Evolutionary conservation across 1,284 basidiomycete species (phyloP), one percentile per base, ranked within the genome.

Genomic region (Malassezia equina): DNA sequence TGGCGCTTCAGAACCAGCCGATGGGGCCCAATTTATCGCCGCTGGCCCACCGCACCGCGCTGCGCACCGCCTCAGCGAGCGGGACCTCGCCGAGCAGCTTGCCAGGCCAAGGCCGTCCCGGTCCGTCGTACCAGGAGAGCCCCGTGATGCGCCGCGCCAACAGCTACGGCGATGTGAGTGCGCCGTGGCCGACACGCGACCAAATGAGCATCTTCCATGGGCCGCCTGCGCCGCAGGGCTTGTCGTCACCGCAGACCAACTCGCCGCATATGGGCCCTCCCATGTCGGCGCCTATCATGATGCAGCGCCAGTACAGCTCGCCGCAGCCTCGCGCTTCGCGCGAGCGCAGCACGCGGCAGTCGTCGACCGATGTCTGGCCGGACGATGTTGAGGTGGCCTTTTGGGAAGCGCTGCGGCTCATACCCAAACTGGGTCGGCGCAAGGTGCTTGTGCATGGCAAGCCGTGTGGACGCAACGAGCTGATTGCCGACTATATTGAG

Each of bases 381-480:
- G 64, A 71, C 19, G 75, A 76, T 34, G 73, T 77, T 42, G 76
- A 77, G 55, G 75, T 76, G 1, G 76, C 76, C 25, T 78, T 77
- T 58, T 73, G 75, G 58, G 70, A 73, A 52, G 77, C 76, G 19
- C 67, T 77, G 31, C 68, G 67, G 5, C 62, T 77, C 17, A 72
- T 78, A 8, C 77, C 77, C 47, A 76, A 76, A 55, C 73, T 78
- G 15, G 77, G 77, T 6, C 69, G 77, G n/a, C 75, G 75, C 51
- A 79, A 79, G 62, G 71, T 79, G 51, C 65, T 78, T 43, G 77
- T 79, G 45, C 70, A 77, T 52, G 76, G 76, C 39, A 78, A 78
- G 61, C 73, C 78, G 1, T 78, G 77, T 45, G 79, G 79, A 0
- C 75, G 79, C n/a, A 80, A 80, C 64, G 79, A 80, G 63, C 75